Evolutionary conservation across 306 rosid genomes (phyloP), one percentile per base, ranked within the genome.

Genomic region (Dalbergia cultrata): DNA sequence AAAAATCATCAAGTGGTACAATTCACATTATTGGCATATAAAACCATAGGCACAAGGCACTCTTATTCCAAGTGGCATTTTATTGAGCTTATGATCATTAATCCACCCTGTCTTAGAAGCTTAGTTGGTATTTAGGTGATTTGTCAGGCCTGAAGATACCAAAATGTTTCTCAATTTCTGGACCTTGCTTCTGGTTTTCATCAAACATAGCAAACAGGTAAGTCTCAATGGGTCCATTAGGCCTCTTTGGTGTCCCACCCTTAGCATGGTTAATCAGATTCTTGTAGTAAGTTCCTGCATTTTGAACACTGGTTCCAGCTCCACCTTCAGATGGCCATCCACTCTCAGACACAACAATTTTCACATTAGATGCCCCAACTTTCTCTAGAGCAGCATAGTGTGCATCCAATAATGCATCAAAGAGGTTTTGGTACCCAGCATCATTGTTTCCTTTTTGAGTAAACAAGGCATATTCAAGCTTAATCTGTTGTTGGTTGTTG

Each of bases 251-350:
- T 12, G 93, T 90, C 41, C 94, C 96, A 59, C 77, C 80, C 22
- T 62, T 85, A 14, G 63, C 91, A 43, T 88, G 91, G 1, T 1
- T 68, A 44, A 94, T 89, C 89, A 94, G 74, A 60, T 92, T 92
- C 33, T 39, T 57, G 31, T 87, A 76, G 65, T 87, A 94, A 0
- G 83, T 86, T 6, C 43, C 73, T 8, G 98, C 95, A 57, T 91
- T 92, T 3, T 68, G 67, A 19, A 44, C 13, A 22, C 59, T 80
- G 4, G 95, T 89, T n/a, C 31, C 86, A 10, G 2, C 2, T 35
- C 88, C 83, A 21, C 94, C 94, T 54, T 54, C 64, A 0, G 94
- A 92, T 3, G 97, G 97, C 98, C 97, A 94, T 10, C 98, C 94
- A 17, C 87, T 94, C 83, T 94, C 95, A 0, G 92, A 85, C 53